Base-by-base conservation (phyloP, 805 yeast species). In the Saccharomyces kudriavzevii region DNA sequence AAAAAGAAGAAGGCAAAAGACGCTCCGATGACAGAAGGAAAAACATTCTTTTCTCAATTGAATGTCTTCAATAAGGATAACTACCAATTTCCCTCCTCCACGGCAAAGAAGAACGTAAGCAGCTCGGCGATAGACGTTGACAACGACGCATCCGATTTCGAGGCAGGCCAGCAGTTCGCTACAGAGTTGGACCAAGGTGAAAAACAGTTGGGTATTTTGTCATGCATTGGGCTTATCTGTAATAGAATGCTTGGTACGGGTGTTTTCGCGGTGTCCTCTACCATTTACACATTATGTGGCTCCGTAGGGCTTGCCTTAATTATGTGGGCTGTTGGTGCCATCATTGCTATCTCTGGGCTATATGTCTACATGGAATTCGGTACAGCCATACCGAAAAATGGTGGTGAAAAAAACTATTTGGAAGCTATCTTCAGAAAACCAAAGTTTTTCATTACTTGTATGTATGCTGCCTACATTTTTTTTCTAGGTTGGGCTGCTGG, bases 401-500 rank as follows among this genome's bases (percentile, higher is more conserved):
- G 96, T 59, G 96, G 94, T 60, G 96, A 88, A 65, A 87, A 86
- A 70, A 86, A 85, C 63, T 88, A 88, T 66, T 71, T 88, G 60
- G 94, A 87, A 66, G 84, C 78, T 60, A 79, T 86, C 49, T 88
- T 76, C 71, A 76, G 75, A 49, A 81, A 79, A 60, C 96, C 96
- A 45, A 78, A 74, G 65, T 86, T 84, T 64, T 74, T 88, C 55
- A 77, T 84, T 48, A 83, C 87, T 27, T 80, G 78, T 20, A 74
- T 80, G 73, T 83, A 80, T 58, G 90, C 89, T 0, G 74, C 90
- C 2, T 85, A 86, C 63, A 82, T 83, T 17, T 82, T 88, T 63
- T 77, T 86, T 62, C 73, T 88, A 49, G 94, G 94, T 40, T 88
- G 91, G 89, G 91, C 96, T 24, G 83, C 94, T 10, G 88, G 91